Evolutionary conservation across 2,329 filamentous ascomycete genomes (phyloP).

Genomic region (Escovopsis sp.): DNA sequence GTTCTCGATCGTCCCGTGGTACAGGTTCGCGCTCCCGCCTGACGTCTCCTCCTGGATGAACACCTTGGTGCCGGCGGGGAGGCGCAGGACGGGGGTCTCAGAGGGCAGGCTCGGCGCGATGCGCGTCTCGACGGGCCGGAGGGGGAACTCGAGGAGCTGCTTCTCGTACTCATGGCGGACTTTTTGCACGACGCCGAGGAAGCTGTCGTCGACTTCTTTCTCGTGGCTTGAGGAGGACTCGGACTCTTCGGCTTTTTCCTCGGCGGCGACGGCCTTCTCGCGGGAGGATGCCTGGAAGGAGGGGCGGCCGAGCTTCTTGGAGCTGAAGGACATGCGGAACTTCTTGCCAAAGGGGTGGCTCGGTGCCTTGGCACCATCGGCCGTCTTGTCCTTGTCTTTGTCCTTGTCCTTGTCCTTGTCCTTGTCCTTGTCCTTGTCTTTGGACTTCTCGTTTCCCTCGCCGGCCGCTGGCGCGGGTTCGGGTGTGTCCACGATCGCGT

Average conservation of each 20-base stretch:
- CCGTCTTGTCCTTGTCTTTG: conserved; percentile 22
- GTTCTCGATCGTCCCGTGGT: conserved; percentile 71
- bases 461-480: conserved; percentile 33
- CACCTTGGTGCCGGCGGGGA: conserved; percentile 50
- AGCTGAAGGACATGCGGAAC: conserved; percentile 68
- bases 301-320: conserved; percentile 68
- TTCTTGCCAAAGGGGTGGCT: conserved; percentile 67
- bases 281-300: conserved; percentile 38
- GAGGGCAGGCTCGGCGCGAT: conserved; percentile 54
- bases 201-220: conserved; percentile 60
- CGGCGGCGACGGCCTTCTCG: conserved; percentile 56
- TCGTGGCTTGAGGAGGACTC: conserved; percentile 50
- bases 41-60: conserved; percentile 54
- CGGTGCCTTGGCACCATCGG: conserved; percentile 38
- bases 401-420: conserved; percentile 30
- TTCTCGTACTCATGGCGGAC: conserved; percentile 61
- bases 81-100: conserved; percentile 63
- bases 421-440: conserved; percentile 28
- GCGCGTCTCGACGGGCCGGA: conserved; percentile 40
- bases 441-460: conserved; percentile 41
- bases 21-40: conserved; percentile 66
- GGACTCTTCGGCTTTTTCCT: conserved; percentile 61
- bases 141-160: conserved; percentile 39
- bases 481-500: conserved; percentile 14
- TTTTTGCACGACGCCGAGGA: conserved; percentile 56